Evolutionary conservation across 2,329 filamentous ascomycete species (phyloP), one percentile per base, ranked within the genome.

Genomic region (Paraphaeosphaeria minitans): DNA sequence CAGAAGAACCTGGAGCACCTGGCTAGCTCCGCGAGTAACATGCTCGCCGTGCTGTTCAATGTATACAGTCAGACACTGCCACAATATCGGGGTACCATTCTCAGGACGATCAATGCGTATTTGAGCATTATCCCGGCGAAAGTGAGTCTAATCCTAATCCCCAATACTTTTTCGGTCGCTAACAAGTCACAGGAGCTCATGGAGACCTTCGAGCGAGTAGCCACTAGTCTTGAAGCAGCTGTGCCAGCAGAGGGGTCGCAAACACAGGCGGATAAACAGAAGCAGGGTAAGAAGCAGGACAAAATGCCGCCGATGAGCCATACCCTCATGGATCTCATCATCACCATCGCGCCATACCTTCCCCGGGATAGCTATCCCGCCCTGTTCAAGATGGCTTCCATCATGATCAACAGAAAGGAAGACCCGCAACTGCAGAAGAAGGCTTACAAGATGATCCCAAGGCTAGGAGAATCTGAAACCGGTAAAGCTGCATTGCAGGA

Each of bases 361-460:
- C 93, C 95, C 1, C 84, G 93, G 41, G 88, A 93, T 55, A 96
- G 92, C 77, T 97, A 96, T 66, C 83, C 85, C 19, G 85, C 89
- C 5, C 85, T 99, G 2, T 98, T 99, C 79, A 89, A 89, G 66
- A 93, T 98, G 72, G 91, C 94, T 0, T 84, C 91, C 0, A 84
- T 92, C 27, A 89, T 97, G 57, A 89, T 98, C 66, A 88, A 89
- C 74, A 91, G 89, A 71, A 84, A 90, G 56, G 85, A 91, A 39
- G 94, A 98, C 72, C 90, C 94, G 10, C 94, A 98, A 76, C 82
- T 99, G 37, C 94, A 98, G 77, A 99, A 99, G 86, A 99, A 99
- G 80, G 94, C 95, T 0, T 99, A 99, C 82, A 98, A 98, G 81
- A 85, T 99, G 53, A 96, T 99, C 52, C 94, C 95, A 3, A 89